Conservation (phyloP, 2,329 filamentous ascomycete species). For the Pseudogymnoascus sp. region DNA sequence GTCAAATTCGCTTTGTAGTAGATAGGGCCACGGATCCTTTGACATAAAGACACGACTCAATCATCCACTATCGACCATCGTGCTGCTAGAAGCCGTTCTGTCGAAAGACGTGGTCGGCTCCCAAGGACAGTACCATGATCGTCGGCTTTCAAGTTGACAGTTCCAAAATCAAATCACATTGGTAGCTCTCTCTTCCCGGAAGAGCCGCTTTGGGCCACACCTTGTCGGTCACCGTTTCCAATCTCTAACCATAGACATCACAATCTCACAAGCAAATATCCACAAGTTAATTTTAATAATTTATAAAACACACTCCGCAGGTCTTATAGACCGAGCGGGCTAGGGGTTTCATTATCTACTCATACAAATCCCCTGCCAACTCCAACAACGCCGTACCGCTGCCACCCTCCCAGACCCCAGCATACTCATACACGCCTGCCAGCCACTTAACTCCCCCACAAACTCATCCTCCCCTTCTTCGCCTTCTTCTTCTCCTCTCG, state of each 20-base stretch:
- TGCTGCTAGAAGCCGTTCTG: neutral
- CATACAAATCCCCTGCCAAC: neutral
- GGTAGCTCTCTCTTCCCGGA: neutral
- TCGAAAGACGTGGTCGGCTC: neutral
- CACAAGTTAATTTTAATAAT: neutral
- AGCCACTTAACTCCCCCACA: neutral
- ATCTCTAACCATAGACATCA: too few relatives aligned
- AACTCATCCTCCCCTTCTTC: constrained; percentile 22
- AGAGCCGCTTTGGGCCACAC: neutral
- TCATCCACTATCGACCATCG: neutral
- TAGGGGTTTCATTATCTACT: neutral
- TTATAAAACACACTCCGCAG: neutral
- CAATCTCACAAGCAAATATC: neutral
- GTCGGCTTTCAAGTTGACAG: neutral
- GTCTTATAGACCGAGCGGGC: neutral
- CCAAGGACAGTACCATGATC: neutral
- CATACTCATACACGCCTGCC: neutral
- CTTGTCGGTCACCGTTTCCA: neutral
- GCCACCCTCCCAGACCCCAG: neutral
- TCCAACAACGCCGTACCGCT: neutral
- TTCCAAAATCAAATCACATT: neutral
- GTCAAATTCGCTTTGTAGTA: neutral
- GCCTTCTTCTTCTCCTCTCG: constrained; percentile 33
- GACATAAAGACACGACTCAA: neutral
- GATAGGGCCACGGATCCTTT: neutral